Percentiles rank a stretch among this genome's conserved stretches.
phyloP scores from a whole-genome alignment of 2,329 filamentous ascomycete species.

The Venturia effusa region DNA sequence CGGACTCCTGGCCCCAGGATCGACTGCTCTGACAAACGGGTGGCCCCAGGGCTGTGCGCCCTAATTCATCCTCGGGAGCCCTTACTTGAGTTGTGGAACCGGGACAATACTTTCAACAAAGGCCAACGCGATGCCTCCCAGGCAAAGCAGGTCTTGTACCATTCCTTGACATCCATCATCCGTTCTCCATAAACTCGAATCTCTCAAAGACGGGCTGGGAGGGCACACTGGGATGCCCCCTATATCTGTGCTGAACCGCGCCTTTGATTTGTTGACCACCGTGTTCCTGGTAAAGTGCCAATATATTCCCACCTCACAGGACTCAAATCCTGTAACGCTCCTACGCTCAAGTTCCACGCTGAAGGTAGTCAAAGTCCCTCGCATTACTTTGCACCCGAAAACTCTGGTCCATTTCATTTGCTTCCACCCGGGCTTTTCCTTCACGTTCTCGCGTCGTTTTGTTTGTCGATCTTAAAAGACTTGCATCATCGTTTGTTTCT shows the following conservation, averaged over 20 bases:
- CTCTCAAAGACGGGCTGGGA: background rate
- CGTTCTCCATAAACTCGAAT: background rate
- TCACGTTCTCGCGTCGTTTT: background rate
- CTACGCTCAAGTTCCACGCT: background rate
- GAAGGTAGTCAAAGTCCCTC: background rate
- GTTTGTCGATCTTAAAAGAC: background rate
- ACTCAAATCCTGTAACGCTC: background rate
- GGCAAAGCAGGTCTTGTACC: background rate
- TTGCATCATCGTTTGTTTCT: background rate
- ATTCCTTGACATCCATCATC: background rate
- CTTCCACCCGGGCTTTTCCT: background rate
- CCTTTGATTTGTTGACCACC: background rate
- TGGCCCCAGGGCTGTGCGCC: background rate
- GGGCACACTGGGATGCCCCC: background rate
- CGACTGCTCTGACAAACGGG: background rate
- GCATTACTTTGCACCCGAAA: background rate
- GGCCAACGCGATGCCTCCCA: background rate
- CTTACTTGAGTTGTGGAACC: background rate
- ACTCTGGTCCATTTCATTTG: background rate
- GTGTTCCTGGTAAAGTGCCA: slow-evolving; percentile 5
- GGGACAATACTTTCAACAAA: background rate
- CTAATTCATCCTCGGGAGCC: background rate
- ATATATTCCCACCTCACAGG: background rate
- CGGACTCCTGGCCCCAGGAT: background rate
- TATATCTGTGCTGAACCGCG: background rate